Percentiles rank a stretch among this genome's conserved stretches.
Conservation (phyloP, 345 rosid species). For the Trapa incisa region DNA sequence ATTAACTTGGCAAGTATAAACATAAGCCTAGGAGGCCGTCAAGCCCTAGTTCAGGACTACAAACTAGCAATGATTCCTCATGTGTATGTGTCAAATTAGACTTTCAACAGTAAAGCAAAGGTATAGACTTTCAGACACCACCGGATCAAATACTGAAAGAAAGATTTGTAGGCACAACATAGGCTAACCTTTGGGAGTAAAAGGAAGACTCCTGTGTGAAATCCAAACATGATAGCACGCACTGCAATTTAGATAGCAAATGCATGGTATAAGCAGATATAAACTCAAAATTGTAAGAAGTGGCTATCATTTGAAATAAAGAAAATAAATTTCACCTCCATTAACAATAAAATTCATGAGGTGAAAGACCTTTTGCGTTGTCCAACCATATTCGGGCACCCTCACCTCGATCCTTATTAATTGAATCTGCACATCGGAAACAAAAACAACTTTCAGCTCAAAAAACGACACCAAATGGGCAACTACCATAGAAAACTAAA, state of each 20-base stretch:
- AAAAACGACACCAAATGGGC: neutral
- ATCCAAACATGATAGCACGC: constrained; percentile 89
- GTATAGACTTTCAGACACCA: neutral
- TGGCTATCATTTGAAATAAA: neutral
- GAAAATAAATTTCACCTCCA: constrained; percentile 51
- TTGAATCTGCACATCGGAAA: constrained; percentile 47
- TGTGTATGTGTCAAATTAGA: too few relatives aligned
- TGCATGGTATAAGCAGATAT: neutral
- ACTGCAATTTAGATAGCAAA: constrained; percentile 27
- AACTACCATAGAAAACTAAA: neutral
- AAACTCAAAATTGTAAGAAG: neutral
- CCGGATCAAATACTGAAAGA: neutral
- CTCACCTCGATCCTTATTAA: constrained; percentile 78
- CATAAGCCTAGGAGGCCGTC: neutral
- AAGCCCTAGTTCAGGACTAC: neutral
- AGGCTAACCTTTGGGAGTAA: constrained; percentile 80
- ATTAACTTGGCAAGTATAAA: neutral
- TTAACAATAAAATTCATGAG: constrained; percentile 94
- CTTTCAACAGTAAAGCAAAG: neutral
- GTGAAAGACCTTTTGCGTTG: constrained; percentile 94
- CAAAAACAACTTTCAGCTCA: neutral
- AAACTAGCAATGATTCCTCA: neutral
- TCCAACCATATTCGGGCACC: constrained; percentile 99
- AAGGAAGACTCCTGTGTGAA: constrained; percentile 66
- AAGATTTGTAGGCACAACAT: neutral